Conservation (phyloP, 2,329 filamentous ascomycete species). For the Endoconidiophora polonica region DNA sequence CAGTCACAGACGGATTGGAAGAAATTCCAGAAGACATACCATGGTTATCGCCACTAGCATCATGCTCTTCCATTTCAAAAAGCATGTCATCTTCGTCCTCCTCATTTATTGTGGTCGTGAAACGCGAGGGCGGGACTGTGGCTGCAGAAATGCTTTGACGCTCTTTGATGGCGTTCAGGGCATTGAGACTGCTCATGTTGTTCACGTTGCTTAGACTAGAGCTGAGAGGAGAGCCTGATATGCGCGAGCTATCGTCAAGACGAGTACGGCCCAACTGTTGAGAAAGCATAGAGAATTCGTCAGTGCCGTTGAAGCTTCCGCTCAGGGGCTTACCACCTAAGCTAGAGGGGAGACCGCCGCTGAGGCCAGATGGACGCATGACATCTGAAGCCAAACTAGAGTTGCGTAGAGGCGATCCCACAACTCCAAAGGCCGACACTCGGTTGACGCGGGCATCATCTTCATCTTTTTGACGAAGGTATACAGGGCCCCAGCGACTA, state of each 20-base stretch:
- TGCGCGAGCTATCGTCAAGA: slow-evolving; percentile 3
- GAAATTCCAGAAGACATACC: not conserved
- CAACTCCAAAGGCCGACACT: slow-evolving; percentile 46
- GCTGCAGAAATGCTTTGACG: not conserved
- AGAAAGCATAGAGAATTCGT: slow-evolving; percentile 11
- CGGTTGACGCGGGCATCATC: slow-evolving; percentile 22
- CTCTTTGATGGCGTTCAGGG: not conserved
- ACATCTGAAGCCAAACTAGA: slow-evolving; percentile 39
- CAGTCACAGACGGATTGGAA: not conserved
- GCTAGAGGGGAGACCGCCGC: slow-evolving; percentile 1
- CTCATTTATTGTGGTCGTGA: slow-evolving; percentile 12
- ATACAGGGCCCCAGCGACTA: slow-evolving; percentile 43
- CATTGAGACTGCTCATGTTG: not conserved
- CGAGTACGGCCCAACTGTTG: slow-evolving; percentile 8
- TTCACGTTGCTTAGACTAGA: not conserved
- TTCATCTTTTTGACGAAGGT: slow-evolving; percentile 42
- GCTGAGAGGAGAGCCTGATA: slow-evolving; percentile 6
- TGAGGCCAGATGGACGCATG: slow-evolving; percentile 1
- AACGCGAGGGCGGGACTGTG: slow-evolving; percentile 3
- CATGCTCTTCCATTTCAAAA: slow-evolving; percentile 13
- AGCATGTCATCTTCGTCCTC: slow-evolving; percentile 11
- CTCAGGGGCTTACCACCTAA: slow-evolving; percentile 3
- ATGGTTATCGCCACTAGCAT: not conserved
- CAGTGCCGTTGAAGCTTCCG: slow-evolving; percentile 6
- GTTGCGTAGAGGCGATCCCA: slow-evolving; percentile 48